These are phyloP conservation scores for Astragalus membranaceus DNA, from an alignment of 306 rosid genomes.

Conservation along the genomic window DNA sequence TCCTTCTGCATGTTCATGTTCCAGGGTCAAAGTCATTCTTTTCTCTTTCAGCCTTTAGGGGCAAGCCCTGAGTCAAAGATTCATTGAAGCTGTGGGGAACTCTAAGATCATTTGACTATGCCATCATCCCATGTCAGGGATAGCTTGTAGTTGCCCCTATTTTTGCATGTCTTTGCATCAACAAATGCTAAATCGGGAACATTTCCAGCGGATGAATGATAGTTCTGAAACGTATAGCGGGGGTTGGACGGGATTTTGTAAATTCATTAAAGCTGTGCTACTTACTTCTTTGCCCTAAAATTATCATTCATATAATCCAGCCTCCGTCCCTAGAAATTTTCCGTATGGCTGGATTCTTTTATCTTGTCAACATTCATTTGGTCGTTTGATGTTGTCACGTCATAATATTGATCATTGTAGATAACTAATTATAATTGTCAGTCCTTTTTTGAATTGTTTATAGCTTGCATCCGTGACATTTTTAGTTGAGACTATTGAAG, in stretches of 20 bases:
- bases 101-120: background rate
- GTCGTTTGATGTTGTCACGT: background rate
- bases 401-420: slow-evolving; percentile 17
- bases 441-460: background rate
- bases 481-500: background rate
- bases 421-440: background rate
- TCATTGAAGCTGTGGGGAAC: slow-evolving; percentile 26
- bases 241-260: slow-evolving; percentile 27
- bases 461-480: background rate
- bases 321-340: background rate
- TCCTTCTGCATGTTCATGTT: slow-evolving; percentile 30
- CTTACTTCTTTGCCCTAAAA: slow-evolving; percentile 1
- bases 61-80: slow-evolving; percentile 49
- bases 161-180: slow-evolving; percentile 19
- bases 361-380: slow-evolving; percentile 12
- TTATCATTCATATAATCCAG: slow-evolving; percentile 12
- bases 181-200: slow-evolving; percentile 10
- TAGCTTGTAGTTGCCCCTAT: slow-evolving; percentile 9
- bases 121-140: slow-evolving; percentile 15
- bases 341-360: slow-evolving; percentile 12
- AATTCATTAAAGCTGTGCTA: slow-evolving; percentile 26
- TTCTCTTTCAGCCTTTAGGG: slow-evolving; percentile 98
- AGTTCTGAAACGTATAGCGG: background rate
- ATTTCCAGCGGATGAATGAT: slow-evolving; percentile 1
- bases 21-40: slow-evolving; percentile 93